Conservation (phyloP, 306 rosid species). For the Erythrophleum fordii region DNA sequence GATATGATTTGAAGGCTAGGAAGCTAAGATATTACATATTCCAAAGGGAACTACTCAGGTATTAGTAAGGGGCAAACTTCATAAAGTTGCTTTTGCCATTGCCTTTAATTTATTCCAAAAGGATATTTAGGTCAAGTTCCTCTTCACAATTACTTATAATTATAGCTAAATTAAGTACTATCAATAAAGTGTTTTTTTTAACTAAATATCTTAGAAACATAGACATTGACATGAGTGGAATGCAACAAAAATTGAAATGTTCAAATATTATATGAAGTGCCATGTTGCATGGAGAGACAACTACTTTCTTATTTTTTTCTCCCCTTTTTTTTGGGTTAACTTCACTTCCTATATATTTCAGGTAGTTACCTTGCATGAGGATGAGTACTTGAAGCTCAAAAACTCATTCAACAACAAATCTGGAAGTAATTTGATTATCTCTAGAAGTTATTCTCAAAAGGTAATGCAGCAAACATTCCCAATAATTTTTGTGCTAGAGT, state of each 20-base stretch:
- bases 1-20: too few relatives aligned
- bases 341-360: not conserved
- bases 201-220: too few relatives aligned
- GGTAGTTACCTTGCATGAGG: slow-evolving; percentile 34
- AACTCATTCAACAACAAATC: not conserved
- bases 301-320: too few relatives aligned
- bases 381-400: slow-evolving; percentile 49
- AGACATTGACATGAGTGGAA: too few relatives aligned
- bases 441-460: slow-evolving; percentile 39
- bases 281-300: too few relatives aligned
- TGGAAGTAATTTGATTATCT: slow-evolving; percentile 10
- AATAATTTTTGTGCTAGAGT: not conserved
- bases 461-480: slow-evolving; percentile 2
- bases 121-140: slow-evolving; percentile 56
- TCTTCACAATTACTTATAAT: not conserved
- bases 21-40: too few relatives aligned
- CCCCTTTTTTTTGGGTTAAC: too few relatives aligned
- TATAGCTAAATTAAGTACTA: too few relatives aligned
- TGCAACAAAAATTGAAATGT: too few relatives aligned
- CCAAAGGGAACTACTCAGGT: slow-evolving; percentile 69
- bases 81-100: slow-evolving; percentile 67
- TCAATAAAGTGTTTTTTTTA: too few relatives aligned
- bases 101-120: slow-evolving; percentile 53
- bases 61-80: slow-evolving; percentile 58
- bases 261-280: too few relatives aligned